Evolutionary conservation across 2,329 filamentous ascomycete genomes (phyloP).

Genomic region (Aureobasidium sp.): DNA sequence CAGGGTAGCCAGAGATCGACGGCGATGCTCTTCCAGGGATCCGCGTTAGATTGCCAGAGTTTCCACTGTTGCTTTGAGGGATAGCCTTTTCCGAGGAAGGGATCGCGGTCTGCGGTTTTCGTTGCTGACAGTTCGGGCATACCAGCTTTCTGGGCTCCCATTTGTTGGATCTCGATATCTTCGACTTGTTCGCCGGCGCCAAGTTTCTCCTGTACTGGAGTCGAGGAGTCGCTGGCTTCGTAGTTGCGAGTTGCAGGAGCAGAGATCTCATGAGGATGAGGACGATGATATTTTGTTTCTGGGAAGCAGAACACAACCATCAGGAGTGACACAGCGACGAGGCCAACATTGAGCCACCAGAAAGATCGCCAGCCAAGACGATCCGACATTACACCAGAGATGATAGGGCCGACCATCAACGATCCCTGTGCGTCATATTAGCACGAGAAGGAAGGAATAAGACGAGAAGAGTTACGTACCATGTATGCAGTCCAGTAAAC

Average conservation of each 20-base stretch:
- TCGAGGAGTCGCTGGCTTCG: neutral
- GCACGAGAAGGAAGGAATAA: too few species aligned
- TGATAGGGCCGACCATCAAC: constrained; percentile 52
- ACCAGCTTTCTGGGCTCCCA: constrained; percentile 14
- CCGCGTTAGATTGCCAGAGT: constrained; percentile 41
- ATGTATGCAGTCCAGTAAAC: constrained; percentile 56
- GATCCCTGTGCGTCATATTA: constrained; percentile 30
- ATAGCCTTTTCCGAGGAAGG: constrained; percentile 46
- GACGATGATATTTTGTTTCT: constrained; percentile 52
- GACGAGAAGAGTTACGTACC: constrained; percentile 2
- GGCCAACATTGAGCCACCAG: constrained; percentile 56
- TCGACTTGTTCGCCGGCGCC: constrained; percentile 1
- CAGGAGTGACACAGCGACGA: constrained; percentile 43
- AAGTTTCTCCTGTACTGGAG: constrained; percentile 10
- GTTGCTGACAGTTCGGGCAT: constrained; percentile 20
- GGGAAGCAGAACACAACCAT: constrained; percentile 53
- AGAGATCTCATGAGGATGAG: constrained; percentile 24
- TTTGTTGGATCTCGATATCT: constrained; percentile 17
- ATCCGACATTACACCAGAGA: constrained; percentile 52
- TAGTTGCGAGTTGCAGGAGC: constrained; percentile 1
- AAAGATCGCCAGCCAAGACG: constrained; percentile 53
- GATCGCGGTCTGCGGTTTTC: constrained; percentile 40
- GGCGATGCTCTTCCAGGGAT: constrained; percentile 39
- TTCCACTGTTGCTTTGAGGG: constrained; percentile 50
- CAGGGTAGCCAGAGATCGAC: constrained; percentile 53